Conservation (phyloP, 306 rosid genomes). For the Corylus americana region DNA sequence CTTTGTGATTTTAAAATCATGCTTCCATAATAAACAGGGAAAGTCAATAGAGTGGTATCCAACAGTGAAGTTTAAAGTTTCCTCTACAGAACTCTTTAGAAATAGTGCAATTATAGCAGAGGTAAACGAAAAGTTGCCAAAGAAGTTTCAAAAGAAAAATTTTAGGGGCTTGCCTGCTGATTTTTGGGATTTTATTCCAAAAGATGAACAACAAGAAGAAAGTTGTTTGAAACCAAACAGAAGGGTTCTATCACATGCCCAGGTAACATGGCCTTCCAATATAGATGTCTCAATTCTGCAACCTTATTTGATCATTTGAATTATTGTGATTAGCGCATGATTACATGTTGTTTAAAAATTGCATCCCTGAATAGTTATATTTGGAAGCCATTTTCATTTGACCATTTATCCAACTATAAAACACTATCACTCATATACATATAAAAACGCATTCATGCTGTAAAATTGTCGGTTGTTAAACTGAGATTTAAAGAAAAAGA, state of each 20-base stretch:
- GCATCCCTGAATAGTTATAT: constrained; percentile 11
- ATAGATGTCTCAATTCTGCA: not conserved
- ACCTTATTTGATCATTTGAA: constrained; percentile 12
- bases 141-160: constrained; percentile 35
- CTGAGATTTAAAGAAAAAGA: too few species aligned
- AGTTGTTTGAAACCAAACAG: constrained; percentile 39
- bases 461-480: too few species aligned
- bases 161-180: constrained; percentile 55
- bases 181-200: constrained; percentile 81
- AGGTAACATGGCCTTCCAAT: constrained; percentile 51
- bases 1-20: constrained; percentile 26
- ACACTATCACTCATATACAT: not conserved
- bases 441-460: not conserved
- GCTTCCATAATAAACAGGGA: constrained; percentile 52
- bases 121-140: constrained; percentile 43
- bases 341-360: not conserved
- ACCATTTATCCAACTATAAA: not conserved
- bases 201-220: constrained; percentile 67
- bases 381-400: not conserved
- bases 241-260: constrained; percentile 75
- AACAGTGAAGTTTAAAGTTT: constrained; percentile 69
- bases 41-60: constrained; percentile 60
- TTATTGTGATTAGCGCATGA: constrained; percentile 9
- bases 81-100: constrained; percentile 60
- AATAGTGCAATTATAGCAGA: constrained; percentile 73